Evolutionary conservation across 1,284 basidiomycete species (phyloP), one percentile per base, ranked within the genome.

Genomic region (Peniophora sp.): DNA sequence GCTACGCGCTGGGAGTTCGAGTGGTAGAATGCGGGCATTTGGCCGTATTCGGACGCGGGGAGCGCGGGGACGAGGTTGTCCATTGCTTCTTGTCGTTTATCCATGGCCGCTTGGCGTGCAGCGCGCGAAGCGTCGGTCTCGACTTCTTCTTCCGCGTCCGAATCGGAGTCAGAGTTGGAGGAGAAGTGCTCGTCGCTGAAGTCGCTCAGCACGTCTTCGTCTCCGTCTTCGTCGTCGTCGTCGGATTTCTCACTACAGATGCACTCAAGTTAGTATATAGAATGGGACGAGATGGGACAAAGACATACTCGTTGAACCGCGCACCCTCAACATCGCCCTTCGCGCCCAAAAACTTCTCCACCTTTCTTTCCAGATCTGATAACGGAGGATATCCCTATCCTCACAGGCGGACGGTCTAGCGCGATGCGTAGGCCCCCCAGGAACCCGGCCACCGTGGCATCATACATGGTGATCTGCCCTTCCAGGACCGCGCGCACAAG

Each of bases 251-350:
- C 87, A 54, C 85, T 88, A 49, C 27, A 32, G 12, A 32, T 6
- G 27, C 5, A 6, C 6, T 12, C 27, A 32, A 6, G 27, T 6
- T 32, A 5, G 12, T 5, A 32, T 51, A 49, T 51, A 24, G 24
- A 22, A 45, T 24, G 22, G 45, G 32, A 49, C n/a, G n/a, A 36
- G 57, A 36, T 54, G 43, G 36, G 49, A 47, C 49, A n/a, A n/a
- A n/a, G n/a, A 70, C 88, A 61, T 67, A 96, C 92, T 95, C 93
- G 47, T 85, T 81, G 60, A 97, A 95, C 54, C 75, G 68, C 0
- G 92, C 94, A 1, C 94, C 94, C 58, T 92, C 85, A 3, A 96
- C 55, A 56, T 89, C 85, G 3, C 94, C 94, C 63, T 93, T 70
- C 1, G 88, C 92, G 57, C 92, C 85, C 2, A 97, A 82, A 62